Evolutionary conservation across 768 basidiomycete genomes (phyloP).

Genomic region (Boletellus emodensis): DNA sequence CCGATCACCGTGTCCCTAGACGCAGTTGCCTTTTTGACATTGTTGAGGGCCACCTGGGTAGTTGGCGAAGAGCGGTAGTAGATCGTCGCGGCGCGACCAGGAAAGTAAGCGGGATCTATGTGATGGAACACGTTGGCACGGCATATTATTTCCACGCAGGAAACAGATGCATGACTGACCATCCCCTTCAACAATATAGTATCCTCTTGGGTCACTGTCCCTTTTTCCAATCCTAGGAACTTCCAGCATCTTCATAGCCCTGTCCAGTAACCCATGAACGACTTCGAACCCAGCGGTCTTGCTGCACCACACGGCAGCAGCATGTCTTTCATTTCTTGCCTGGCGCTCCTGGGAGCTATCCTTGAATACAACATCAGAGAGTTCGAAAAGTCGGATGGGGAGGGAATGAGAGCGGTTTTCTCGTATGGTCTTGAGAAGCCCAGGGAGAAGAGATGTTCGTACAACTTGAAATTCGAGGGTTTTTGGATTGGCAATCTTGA

Average conservation of each 20-base stretch:
- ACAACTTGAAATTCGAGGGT: constrained; percentile 98
- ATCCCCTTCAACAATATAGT: constrained; percentile 84
- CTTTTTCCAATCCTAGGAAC: constrained; percentile 68
- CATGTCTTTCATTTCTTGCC: constrained; percentile 82
- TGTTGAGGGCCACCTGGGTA: constrained; percentile 30
- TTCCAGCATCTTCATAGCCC: constrained; percentile 95
- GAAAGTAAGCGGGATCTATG: constrained; percentile 90
- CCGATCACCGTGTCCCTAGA: constrained; percentile 72
- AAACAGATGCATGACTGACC: constrained; percentile 49
- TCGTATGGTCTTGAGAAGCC: constrained; percentile 92
- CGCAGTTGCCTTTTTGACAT: constrained; percentile 43
- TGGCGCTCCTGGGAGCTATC: constrained; percentile 74
- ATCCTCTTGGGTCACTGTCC: constrained; percentile 63
- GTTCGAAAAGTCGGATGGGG: constrained; percentile 91
- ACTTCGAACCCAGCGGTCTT: constrained; percentile 96
- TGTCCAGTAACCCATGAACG: constrained; percentile 90
- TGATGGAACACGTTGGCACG: constrained; percentile 4
- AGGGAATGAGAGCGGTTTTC: constrained; percentile 94
- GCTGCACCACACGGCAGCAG: constrained; percentile 93
- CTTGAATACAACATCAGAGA: constrained; percentile 90
- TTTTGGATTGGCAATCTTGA: constrained; percentile 96
- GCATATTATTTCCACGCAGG: background rate
- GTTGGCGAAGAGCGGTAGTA: constrained; percentile 65
- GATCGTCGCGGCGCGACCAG: constrained; percentile 89
- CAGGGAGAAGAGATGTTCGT: constrained; percentile 91